Evolutionary conservation across 495 filamentous ascomycete genomes (phyloP).

Genomic region (Podospora sp.): DNA sequence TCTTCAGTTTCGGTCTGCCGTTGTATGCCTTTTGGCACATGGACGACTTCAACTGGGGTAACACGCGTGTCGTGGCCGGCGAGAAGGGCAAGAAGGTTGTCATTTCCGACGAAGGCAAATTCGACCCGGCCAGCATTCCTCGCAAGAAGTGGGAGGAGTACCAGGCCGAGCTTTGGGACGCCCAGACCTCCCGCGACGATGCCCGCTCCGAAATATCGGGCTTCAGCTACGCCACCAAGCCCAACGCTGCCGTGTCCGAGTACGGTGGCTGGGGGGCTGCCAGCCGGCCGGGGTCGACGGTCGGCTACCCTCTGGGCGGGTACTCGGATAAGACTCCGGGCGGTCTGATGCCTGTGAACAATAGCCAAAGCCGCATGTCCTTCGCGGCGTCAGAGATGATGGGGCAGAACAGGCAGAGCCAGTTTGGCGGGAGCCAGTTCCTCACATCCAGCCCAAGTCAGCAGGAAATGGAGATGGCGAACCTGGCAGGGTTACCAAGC

Average conservation of each 20-base stretch:
- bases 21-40: constrained; percentile 99
- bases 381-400: constrained; percentile 75
- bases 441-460: constrained; percentile 45
- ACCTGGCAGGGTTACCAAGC: constrained; percentile 67
- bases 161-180: constrained; percentile 95
- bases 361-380: constrained; percentile 63
- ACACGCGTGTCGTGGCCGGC: constrained; percentile 95
- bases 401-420: constrained; percentile 28
- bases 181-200: constrained; percentile 80
- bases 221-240: constrained; percentile 87
- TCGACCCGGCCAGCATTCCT: constrained; percentile 89
- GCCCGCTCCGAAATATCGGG: constrained; percentile 85
- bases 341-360: constrained; percentile 20
- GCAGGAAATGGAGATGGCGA: constrained; percentile 71
- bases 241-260: constrained; percentile 58
- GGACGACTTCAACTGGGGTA: constrained; percentile 99
- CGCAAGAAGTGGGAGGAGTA: constrained; percentile 99
- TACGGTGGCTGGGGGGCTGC: constrained; percentile 51
- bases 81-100: constrained; percentile 91
- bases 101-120: constrained; percentile 97
- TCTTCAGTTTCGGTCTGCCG: constrained; percentile 88
- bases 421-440: constrained; percentile 52
- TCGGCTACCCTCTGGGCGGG: constrained; percentile 51
- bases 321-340: constrained; percentile 36
- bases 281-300: constrained; percentile 74